Conservation (phyloP, 1,284 basidiomycete genomes). For the Afroboletus lepidellus region DNA sequence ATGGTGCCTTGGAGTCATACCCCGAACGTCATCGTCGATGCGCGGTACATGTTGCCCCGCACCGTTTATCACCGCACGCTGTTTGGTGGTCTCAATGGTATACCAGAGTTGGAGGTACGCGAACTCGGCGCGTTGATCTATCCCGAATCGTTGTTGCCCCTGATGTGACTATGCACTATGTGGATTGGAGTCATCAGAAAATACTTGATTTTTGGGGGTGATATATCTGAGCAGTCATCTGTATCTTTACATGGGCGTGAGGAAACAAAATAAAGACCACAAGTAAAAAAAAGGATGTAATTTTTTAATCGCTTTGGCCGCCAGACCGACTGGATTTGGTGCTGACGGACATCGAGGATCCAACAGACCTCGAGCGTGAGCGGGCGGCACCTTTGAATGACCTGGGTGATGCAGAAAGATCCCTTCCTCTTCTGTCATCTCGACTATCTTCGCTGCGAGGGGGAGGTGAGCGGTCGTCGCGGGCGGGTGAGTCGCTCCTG, state of each 20-base stretch:
- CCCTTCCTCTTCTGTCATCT: conserved; percentile 17
- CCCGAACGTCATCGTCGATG: background rate
- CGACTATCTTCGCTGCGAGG: conserved; percentile 16
- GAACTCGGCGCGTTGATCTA: background rate
- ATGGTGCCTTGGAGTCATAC: conserved; percentile 5
- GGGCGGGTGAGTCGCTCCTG: conserved; percentile 20
- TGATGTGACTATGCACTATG: background rate
- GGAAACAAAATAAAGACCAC: background rate
- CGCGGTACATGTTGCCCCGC: background rate
- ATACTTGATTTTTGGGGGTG: background rate
- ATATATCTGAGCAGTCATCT: background rate
- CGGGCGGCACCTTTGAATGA: conserved; percentile 9
- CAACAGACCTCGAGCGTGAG: conserved; percentile 35
- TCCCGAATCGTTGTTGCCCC: background rate
- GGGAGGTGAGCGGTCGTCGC: conserved; percentile 21
- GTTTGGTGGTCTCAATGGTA: conserved; percentile 4
- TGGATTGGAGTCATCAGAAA: background rate
- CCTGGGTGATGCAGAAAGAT: conserved; percentile 19
- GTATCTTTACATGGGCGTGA: conserved; percentile 13
- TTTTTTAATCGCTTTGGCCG: conserved; percentile 22
- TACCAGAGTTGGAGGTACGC: background rate
- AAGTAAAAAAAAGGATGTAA: background rate
- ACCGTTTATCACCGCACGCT: background rate
- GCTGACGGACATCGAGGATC: conserved; percentile 50
- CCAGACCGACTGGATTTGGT: conserved; percentile 33